Percentiles rank a stretch among this genome's conserved stretches.
Evolutionary conservation across 108 stramenopile genomes (phyloP).

Genomic region (Schizochytrium sp.): DNA sequence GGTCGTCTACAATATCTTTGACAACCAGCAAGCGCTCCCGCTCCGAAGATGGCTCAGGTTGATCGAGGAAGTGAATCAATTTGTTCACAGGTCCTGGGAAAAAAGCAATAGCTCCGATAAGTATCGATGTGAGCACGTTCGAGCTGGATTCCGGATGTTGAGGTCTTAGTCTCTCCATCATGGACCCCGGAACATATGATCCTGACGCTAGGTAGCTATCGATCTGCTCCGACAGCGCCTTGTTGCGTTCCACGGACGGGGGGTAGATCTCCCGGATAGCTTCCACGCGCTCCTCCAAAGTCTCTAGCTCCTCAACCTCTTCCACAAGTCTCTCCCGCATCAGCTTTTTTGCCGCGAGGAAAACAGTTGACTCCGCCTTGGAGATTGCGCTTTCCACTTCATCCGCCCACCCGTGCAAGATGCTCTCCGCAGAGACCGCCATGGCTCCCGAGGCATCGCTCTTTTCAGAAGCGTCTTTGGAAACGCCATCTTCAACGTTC

Average conservation of each 20-base stretch:
- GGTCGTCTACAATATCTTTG: constrained; percentile 47
- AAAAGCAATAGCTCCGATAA: constrained; percentile 41
- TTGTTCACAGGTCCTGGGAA: constrained; percentile 56
- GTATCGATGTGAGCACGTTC: background rate
- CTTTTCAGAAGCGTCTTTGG: background rate
- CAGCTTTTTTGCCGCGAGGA: constrained; percentile 48
- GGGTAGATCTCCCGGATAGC: constrained; percentile 31
- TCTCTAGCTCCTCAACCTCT: background rate
- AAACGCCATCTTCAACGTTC: too few species aligned
- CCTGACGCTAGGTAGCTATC: constrained; percentile 11
- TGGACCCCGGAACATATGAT: background rate
- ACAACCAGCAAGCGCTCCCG: background rate
- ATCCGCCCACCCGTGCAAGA: constrained; percentile 36
- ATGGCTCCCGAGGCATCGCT: background rate
- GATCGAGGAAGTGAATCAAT: constrained; percentile 51
- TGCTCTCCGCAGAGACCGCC: constrained; percentile 2
- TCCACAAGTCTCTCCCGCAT: constrained; percentile 28
- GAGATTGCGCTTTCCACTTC: constrained; percentile 23
- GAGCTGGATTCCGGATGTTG: constrained; percentile 14
- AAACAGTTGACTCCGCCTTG: constrained; percentile 10
- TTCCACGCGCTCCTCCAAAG: constrained; percentile 14
- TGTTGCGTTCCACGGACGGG: constrained; percentile 20
- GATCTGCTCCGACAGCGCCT: constrained; percentile 31
- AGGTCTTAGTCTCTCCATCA: constrained; percentile 30
- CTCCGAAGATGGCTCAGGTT: background rate